Base-by-base conservation (phyloP, 495 filamentous ascomycete species). In the Chaetomidium leptoderma region DNA sequence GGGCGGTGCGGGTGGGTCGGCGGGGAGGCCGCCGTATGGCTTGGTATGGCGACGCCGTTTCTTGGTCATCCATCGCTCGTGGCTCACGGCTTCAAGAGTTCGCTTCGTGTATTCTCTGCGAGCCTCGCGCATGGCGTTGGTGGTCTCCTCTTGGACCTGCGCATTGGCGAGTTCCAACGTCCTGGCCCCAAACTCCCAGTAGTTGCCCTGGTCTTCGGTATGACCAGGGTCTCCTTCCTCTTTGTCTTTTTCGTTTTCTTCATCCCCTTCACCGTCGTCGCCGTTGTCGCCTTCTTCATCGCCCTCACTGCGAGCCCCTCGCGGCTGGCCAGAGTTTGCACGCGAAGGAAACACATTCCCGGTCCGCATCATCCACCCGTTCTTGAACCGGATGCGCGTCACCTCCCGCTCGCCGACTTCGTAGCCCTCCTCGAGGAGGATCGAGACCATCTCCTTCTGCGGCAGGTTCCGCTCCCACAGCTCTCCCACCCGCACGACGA, bases 1-100 rank as follows among this genome's bases (percentile, higher is more conserved):
- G 37, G 88, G 88, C 16, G 87, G 87, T 13, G 80, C 82, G 5
- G 85, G 84, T 21, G 85, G 85, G 71, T 92, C 89, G 42, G 89
- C 79, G 14, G 87, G 86, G 29, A 92, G 64, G 7, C 86, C 86
- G 36, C 83, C 86, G 80, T 82, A 90, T 10, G 81, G 82, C 56
- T 82, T 79, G 49, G 84, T 91, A 27, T 86, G 82, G 19, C 88
- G 82, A 14, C 89, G 81, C 37, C 89, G 85, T 65, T 90, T 92
- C 47, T 85, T 75, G 6, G 81, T 75, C 11, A 75, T 74, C 79
- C 84, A 85, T 40, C 79, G 76, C 59, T 89, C 82, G 30, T 77
- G 81, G 57, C 80, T 86, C 67, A 90, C 85, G 6, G 72, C 71
- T 59, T 89, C 81, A 3, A 90, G 59, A 32, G 72, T 75, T 2